phyloP scores from a whole-genome alignment of 179 eudicot species.

The Beta lomatogona region DNA sequence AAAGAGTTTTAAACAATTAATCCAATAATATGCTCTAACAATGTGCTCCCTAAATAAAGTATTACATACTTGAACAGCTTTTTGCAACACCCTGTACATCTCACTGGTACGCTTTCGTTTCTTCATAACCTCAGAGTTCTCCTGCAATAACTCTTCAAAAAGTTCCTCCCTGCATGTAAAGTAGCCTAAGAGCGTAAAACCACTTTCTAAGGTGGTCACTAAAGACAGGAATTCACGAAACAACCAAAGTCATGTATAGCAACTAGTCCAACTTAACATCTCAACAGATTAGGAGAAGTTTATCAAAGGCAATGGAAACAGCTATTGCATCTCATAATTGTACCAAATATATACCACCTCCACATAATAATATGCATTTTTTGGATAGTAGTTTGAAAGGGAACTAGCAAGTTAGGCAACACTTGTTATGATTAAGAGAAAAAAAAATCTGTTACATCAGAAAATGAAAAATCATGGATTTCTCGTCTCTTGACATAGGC shows the following conservation, averaged over 20 bases:
- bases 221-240: not conserved
- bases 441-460: too few species aligned
- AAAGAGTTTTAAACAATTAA: not conserved
- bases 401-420: too few species aligned
- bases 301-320: too few species aligned
- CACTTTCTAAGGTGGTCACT: not conserved
- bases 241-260: not conserved
- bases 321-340: too few species aligned
- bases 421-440: too few species aligned
- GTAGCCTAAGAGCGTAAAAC: not conserved
- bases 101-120: constrained; percentile 22
- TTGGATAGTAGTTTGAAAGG: too few species aligned
- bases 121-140: constrained; percentile 18
- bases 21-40: not conserved
- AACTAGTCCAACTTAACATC: not conserved
- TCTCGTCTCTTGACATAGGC: too few species aligned
- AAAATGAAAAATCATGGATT: too few species aligned
- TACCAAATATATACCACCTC: too few species aligned
- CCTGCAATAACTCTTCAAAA: constrained; percentile 27
- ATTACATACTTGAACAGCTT: constrained; percentile 22
- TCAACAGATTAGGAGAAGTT: not conserved
- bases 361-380: too few species aligned
- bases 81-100: constrained; percentile 19
- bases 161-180: constrained; percentile 9
- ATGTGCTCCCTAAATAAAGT: not conserved